phyloP scores from a whole-genome alignment of 257 asterid species.

The Echium plantagineum region DNA sequence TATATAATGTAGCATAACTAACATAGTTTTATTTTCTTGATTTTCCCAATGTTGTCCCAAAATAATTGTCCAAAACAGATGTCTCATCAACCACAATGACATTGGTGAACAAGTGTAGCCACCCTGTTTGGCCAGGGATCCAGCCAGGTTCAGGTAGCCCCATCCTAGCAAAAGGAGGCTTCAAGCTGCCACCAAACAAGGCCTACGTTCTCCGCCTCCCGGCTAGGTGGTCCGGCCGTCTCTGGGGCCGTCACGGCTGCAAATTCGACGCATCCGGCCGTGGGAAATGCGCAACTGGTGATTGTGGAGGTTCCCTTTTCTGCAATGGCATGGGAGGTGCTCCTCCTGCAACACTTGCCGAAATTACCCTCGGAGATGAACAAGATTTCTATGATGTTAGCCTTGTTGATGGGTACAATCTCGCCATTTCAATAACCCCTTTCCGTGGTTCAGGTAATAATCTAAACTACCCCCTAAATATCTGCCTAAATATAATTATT shows the following conservation, averaged over 20 bases:
- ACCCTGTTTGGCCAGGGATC: slow-evolving; percentile 91
- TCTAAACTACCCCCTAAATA: background rate
- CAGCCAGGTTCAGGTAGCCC: slow-evolving; percentile 75
- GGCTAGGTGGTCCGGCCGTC: slow-evolving; percentile 77
- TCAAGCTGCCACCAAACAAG: slow-evolving; percentile 52
- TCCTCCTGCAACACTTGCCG: slow-evolving; percentile 89
- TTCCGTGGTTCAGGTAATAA: slow-evolving; percentile 53
- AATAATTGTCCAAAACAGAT: slow-evolving; percentile 10
- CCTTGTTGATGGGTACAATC: slow-evolving; percentile 90
- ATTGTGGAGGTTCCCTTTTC: slow-evolving; percentile 75
- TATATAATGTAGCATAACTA: too few species aligned
- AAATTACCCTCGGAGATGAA: slow-evolving; percentile 63
- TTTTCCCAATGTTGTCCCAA: too few species aligned
- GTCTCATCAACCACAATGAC: slow-evolving; percentile 57
- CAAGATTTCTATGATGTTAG: slow-evolving; percentile 93
- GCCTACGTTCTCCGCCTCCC: slow-evolving; percentile 51
- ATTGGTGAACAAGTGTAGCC: slow-evolving; percentile 57
- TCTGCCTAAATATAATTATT: background rate
- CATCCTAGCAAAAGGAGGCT: slow-evolving; percentile 61
- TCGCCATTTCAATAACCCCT: slow-evolving; percentile 69
- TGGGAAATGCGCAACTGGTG: slow-evolving; percentile 87
- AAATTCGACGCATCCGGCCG: slow-evolving; percentile 54
- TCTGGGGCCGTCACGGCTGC: slow-evolving; percentile 95
- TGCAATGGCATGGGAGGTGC: slow-evolving; percentile 86
- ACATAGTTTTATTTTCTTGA: too few species aligned